A percentile compares a stretch with the other conserved stretches of the same genome.
These are phyloP conservation scores for Polygonum maritimum DNA, from an alignment of 148 eudicot genomes.

Conservation along the genomic window DNA sequence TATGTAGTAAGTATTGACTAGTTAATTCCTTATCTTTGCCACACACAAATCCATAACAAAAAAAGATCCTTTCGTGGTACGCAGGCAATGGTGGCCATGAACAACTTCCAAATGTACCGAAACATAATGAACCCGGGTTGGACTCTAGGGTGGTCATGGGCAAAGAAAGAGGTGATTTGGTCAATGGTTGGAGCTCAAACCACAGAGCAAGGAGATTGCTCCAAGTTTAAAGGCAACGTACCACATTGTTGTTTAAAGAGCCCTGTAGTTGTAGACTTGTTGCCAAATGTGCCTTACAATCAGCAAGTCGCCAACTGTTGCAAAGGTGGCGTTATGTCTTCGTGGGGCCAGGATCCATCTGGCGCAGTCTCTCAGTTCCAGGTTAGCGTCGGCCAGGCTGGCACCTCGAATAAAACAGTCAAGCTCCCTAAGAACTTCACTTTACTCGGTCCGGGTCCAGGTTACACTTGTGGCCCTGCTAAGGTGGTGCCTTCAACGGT, in stretches of 20 bases:
- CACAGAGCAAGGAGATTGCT: slow-evolving; percentile 67
- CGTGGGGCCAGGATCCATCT: slow-evolving; percentile 66
- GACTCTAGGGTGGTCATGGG: slow-evolving; percentile 69
- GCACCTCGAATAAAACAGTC: slow-evolving; percentile 59
- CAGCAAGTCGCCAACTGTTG: slow-evolving; percentile 61
- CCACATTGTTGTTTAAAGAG: slow-evolving; percentile 55
- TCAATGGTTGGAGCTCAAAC: slow-evolving; percentile 61
- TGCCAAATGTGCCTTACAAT: slow-evolving; percentile 58
- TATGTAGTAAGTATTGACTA: slow-evolving; percentile 32
- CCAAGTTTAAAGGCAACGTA: slow-evolving; percentile 41
- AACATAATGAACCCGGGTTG: slow-evolving; percentile 56
- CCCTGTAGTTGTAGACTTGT: slow-evolving; percentile 53
- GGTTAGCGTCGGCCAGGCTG: slow-evolving; percentile 63
- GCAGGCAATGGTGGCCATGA: slow-evolving; percentile 57
- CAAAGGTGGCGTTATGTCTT: slow-evolving; percentile 49
- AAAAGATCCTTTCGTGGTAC: neutral
- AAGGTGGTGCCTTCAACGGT: slow-evolving; percentile 60
- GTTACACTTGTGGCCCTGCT: slow-evolving; percentile 76
- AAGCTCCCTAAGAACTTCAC: slow-evolving; percentile 63
- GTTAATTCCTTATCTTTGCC: neutral
- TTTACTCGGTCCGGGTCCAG: slow-evolving; percentile 57
- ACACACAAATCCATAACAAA: neutral
- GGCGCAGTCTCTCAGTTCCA: slow-evolving; percentile 50
- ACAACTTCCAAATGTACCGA: slow-evolving; percentile 61
- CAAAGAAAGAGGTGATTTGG: slow-evolving; percentile 62